These are phyloP conservation scores for Mucor plumbeus DNA, from an alignment of 371 early-diverging fungal species.

Conservation along the genomic window DNA sequence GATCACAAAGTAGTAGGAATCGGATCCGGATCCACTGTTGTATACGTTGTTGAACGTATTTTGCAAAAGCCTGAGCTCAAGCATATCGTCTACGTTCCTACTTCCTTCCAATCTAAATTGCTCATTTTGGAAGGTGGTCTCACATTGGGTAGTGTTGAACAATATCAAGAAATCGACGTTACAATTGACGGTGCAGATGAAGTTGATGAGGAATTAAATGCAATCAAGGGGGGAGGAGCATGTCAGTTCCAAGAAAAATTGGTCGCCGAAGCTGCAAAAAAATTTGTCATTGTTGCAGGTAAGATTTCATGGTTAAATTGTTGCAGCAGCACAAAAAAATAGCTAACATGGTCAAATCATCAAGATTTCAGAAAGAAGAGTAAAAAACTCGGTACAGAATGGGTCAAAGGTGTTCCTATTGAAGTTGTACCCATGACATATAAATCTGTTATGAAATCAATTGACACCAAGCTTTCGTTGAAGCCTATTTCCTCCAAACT, in stretches of 20 bases:
- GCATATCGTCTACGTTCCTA: conserved; percentile 82
- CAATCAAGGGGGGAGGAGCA: conserved; percentile 95
- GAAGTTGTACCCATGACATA: conserved; percentile 89
- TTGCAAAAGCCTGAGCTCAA: conserved; percentile 66
- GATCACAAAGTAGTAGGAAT: conserved; percentile 79
- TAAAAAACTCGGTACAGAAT: conserved; percentile 75
- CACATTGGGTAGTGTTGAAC: conserved; percentile 68
- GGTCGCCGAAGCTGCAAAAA: conserved; percentile 83
- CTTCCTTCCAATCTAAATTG: conserved; percentile 86
- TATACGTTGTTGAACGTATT: conserved; percentile 84
- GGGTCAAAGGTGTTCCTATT: conserved; percentile 87
- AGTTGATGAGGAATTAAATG: conserved; percentile 79
- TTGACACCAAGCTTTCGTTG: conserved; percentile 25
- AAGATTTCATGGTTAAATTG: background rate
- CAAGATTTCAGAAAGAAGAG: conserved; percentile 86
- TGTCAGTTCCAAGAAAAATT: conserved; percentile 93
- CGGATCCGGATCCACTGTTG: conserved; percentile 91
- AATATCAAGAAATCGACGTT: conserved; percentile 73
- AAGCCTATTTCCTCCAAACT: conserved; percentile 54
- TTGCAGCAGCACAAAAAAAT: too few species aligned
- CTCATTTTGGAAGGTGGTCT: conserved; percentile 78
- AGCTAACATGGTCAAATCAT: too few species aligned
- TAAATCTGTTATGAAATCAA: conserved; percentile 17
- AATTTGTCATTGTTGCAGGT: conserved; percentile 86
- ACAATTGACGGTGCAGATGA: conserved; percentile 96